phyloP scores from a whole-genome alignment of 2,329 filamentous ascomycete genomes.

The Exophiala alcalophila region DNA sequence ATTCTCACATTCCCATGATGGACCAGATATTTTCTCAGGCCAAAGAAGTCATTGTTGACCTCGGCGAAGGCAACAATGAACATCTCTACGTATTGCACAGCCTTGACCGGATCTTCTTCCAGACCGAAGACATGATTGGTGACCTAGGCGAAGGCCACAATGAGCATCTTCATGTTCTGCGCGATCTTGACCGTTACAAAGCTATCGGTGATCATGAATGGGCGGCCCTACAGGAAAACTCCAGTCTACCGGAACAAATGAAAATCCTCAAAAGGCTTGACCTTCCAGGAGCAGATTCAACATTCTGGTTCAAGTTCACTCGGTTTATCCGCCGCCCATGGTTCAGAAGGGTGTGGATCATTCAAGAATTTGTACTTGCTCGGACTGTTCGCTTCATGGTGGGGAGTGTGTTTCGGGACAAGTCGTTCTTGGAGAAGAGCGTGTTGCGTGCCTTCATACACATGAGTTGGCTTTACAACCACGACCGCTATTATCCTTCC shows the following conservation, averaged over 20 bases:
- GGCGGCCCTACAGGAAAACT: neutral
- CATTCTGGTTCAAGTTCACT: constrained; percentile 12
- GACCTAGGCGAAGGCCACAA: constrained; percentile 4
- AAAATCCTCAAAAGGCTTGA: neutral
- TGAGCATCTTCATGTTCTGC: constrained; percentile 1
- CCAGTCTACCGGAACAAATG: neutral
- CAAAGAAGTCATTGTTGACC: constrained; percentile 12
- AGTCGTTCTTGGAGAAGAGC: neutral
- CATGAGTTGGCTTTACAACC: constrained; percentile 2
- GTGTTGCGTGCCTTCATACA: constrained; percentile 7
- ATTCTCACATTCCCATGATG: constrained; percentile 15
- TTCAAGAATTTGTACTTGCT: constrained; percentile 28
- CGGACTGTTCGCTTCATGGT: constrained; percentile 5
- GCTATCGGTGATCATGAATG: constrained; percentile 5
- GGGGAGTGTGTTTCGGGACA: constrained; percentile 2
- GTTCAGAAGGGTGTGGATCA: constrained; percentile 28
- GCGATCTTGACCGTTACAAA: constrained; percentile 6
- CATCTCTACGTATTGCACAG: neutral
- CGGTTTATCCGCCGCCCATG: constrained; percentile 20
- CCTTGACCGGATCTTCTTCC: constrained; percentile 13
- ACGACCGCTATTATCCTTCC: neutral
- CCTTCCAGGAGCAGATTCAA: neutral
- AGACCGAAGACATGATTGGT: constrained; percentile 12
- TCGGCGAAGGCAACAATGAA: constrained; percentile 2
- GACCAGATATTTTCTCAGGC: constrained; percentile 14